Evolutionary conservation across 2,329 filamentous ascomycete species (phyloP).

Genomic region (Ceratocystis smalleyi): DNA sequence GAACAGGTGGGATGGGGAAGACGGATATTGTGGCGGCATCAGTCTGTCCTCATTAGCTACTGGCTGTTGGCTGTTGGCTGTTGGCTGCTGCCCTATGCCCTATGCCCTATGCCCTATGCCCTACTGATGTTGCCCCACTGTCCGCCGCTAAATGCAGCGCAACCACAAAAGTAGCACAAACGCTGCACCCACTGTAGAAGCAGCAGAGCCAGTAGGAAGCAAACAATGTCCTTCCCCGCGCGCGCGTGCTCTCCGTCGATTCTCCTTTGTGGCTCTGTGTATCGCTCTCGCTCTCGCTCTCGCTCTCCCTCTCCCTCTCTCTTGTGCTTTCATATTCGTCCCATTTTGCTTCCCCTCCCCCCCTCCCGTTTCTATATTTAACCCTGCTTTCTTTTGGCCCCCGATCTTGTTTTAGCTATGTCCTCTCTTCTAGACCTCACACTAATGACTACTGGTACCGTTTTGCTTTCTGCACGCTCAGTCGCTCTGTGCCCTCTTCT

Average conservation of each 20-base stretch:
- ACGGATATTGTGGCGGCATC: no score
- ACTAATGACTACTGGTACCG: background rate
- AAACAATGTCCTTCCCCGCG: no score
- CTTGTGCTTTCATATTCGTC: background rate
- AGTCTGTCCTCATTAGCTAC: no score
- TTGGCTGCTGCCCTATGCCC: no score
- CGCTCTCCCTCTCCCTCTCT: background rate
- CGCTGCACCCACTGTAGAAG: no score
- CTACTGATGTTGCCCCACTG: no score
- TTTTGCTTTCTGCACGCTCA: constrained; percentile 9
- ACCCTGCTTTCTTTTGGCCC: background rate
- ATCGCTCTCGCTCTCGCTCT: background rate
- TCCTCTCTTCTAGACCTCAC: background rate
- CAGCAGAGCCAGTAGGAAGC: no score
- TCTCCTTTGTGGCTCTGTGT: background rate
- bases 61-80: no score
- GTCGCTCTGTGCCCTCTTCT: background rate
- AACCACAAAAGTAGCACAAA: no score
- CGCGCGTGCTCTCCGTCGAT: background rate
- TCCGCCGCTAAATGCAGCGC: no score
- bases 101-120: no score
- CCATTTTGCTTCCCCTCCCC: background rate
- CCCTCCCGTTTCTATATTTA: background rate
- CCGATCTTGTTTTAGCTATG: constrained; percentile 3
- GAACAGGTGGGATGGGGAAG: no score